phyloP scores from a whole-genome alignment of 1,284 basidiomycete genomes.

The Ganoderma meredithae region DNA sequence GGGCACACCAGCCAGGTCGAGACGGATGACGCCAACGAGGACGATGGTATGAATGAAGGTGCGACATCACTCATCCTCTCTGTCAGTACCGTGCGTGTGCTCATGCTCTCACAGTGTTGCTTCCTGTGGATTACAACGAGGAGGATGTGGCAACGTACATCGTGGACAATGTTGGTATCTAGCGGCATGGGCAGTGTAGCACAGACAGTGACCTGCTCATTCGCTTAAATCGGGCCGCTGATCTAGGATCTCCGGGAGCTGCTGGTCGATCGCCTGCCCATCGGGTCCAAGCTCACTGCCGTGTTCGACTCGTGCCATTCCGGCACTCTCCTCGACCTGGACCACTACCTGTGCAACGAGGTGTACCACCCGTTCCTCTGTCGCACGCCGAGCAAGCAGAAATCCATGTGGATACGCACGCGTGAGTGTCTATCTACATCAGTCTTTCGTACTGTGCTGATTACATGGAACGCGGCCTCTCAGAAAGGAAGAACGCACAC shows the following conservation, averaged over 20 bases:
- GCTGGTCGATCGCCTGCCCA: slow-evolving; percentile 50
- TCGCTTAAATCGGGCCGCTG: neutral
- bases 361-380: slow-evolving; percentile 56
- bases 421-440: slow-evolving; percentile 17
- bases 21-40: slow-evolving; percentile 22
- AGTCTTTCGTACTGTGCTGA: neutral
- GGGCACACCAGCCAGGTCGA: slow-evolving; percentile 30
- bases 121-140: neutral
- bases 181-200: neutral
- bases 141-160: neutral
- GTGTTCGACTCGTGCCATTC: slow-evolving; percentile 59
- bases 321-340: slow-evolving; percentile 53
- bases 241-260: slow-evolving; percentile 47
- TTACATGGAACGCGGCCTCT: neutral
- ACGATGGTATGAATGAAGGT: slow-evolving; percentile 34
- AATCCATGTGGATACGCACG: slow-evolving; percentile 20
- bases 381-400: slow-evolving; percentile 45
- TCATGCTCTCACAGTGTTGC: neutral
- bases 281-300: slow-evolving; percentile 50
- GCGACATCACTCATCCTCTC: neutral
- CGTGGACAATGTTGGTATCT: slow-evolving; percentile 2
- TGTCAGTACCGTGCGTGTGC: no score
- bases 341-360: slow-evolving; percentile 54
- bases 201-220: neutral
- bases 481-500: slow-evolving; percentile 29